Evolutionary conservation across 495 filamentous ascomycete genomes (phyloP), one percentile per base, ranked within the genome.

Genomic region (Echria macrotheca): DNA sequence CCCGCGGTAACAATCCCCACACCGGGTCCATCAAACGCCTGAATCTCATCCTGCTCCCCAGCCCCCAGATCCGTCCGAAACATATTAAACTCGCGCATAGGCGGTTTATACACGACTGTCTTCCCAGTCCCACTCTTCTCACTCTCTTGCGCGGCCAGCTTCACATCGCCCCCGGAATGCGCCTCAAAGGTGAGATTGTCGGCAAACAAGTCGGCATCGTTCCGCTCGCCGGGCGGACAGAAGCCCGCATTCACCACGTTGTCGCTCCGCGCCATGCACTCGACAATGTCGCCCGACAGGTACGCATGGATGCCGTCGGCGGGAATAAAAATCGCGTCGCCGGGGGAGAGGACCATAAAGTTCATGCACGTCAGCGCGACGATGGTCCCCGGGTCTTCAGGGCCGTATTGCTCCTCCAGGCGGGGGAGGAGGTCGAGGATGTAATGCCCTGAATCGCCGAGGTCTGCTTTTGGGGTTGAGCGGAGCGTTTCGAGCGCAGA

Each of bases 181-280:
- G 80, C 81, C 31, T 68, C 61, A 53, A 88, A 88, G 0, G 74
- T 83, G 3, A 89, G 55, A 1, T 77, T 75, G 24, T 73, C 62
- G 25, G 69, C 68, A 63, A 89, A 90, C 8, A 80, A 49, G 22
- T 86, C 80, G 33, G 81, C 71, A 45, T 67, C 78, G 50, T 87
- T 75, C 23, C 83, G 71, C 19, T 85, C 76, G 0, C 78, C 69
- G 0, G 69, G 70, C 1, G 85, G 84, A 56, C 84, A 89, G 71
- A 90, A 87, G 0, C 86, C 85, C 3, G 76, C 77, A 52, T 85
- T 86, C 10, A 90, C 71, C 19, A 91, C 85, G 45, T 91, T 89
- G 66, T 91, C 84, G 25, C 77, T 84, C 17, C 87, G 80, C 2
- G 86, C 86, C 86, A 93, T 91, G 68, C 87, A 89, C 61, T 91